Evolutionary conservation across 2,329 filamentous ascomycete species (phyloP).

Genomic region (Beauveria rudraprayagi): DNA sequence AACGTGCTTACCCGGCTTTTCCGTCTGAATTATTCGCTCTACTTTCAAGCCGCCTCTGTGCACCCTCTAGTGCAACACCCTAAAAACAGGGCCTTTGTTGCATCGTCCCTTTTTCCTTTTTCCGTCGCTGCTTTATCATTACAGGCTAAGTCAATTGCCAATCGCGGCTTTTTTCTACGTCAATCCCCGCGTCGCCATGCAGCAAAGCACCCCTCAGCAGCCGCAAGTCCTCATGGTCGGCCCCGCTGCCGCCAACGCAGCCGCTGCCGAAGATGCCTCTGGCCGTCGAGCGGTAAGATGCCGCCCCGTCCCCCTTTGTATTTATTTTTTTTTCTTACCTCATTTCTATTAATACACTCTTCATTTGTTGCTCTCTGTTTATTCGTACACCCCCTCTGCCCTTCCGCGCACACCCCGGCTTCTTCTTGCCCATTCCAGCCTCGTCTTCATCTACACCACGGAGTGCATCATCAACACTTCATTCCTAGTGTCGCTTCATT

Average conservation of each 20-base stretch:
- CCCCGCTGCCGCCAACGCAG: constrained; percentile 3
- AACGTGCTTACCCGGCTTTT: not conserved
- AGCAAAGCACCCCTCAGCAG: not conserved
- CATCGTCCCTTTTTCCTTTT: not conserved
- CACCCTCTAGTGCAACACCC: constrained; percentile 5
- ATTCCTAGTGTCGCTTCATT: not conserved
- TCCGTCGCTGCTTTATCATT: not conserved
- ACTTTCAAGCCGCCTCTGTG: not conserved
- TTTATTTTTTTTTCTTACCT: not conserved
- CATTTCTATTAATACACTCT: not conserved
- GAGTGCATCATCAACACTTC: not conserved
- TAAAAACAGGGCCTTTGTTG: constrained; percentile 8
- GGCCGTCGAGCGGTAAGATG: constrained; percentile 11
- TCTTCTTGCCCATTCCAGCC: not conserved
- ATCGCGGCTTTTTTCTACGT: not conserved
- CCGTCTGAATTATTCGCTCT: not conserved
- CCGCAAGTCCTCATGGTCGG: constrained; percentile 4
- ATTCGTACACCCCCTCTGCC: not conserved
- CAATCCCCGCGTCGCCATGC: not conserved
- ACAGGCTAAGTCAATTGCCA: not conserved
- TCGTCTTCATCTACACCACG: not conserved
- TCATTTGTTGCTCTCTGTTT: not conserved
- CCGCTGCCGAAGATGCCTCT: constrained; percentile 9
- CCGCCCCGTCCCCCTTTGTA: not conserved
- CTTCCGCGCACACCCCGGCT: not conserved